Evolutionary conservation across 176 grass and related monocot genomes (phyloP).

Genomic region (Hordeum marinum): DNA sequence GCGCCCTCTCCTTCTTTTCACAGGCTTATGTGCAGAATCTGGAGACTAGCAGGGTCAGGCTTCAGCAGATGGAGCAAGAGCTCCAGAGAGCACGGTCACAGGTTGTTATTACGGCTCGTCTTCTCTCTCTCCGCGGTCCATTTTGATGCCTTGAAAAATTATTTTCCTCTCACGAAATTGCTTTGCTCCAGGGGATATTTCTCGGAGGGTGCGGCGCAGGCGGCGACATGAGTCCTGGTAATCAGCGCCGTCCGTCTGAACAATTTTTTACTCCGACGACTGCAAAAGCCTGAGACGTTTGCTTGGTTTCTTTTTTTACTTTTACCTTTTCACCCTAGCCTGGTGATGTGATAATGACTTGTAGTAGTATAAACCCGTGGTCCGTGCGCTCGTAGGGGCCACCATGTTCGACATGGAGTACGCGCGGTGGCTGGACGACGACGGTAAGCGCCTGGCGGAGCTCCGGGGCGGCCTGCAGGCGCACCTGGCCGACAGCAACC

Average conservation of each 20-base stretch:
- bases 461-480: constrained; percentile 70
- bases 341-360: background rate
- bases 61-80: constrained; percentile 93
- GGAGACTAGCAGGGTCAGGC: constrained; percentile 83
- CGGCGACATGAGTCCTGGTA: constrained; percentile 79
- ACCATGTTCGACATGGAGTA: constrained; percentile 96
- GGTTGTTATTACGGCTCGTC: constrained; percentile 9
- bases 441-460: constrained; percentile 54
- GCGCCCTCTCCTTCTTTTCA: background rate
- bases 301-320: background rate
- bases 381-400: constrained; percentile 38
- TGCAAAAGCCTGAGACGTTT: background rate
- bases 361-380: constrained; percentile 1
- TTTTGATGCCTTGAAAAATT: no score
- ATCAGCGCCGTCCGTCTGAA: constrained; percentile 16
- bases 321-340: constrained; percentile 11
- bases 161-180: no score
- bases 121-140: no score
- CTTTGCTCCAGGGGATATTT: constrained; percentile 65
- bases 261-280: background rate
- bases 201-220: constrained; percentile 67
- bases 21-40: constrained; percentile 98
- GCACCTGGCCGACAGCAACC: constrained; percentile 62
- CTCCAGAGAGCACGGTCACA: constrained; percentile 84
- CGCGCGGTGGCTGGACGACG: constrained; percentile 79